Evolutionary conservation across 2,329 filamentous ascomycete genomes (phyloP).

Genomic region (Cordyceps cateniannulata): DNA sequence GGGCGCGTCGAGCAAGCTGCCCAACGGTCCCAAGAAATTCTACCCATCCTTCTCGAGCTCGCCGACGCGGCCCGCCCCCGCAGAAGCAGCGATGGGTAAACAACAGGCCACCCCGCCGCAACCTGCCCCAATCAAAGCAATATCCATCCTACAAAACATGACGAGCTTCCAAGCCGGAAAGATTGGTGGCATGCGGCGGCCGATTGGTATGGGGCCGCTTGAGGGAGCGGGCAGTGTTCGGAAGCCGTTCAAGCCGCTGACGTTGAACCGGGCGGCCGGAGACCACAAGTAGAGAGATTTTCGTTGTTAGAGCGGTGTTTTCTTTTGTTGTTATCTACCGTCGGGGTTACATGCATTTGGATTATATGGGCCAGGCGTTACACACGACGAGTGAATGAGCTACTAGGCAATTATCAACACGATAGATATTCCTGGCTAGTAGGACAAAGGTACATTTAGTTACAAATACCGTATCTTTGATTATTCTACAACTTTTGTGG

Average conservation of each 20-base stretch:
- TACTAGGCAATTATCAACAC: not conserved
- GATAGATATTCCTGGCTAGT: not conserved
- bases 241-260: constrained; percentile 52
- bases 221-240: constrained; percentile 44
- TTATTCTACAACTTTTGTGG: not conserved
- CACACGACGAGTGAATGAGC: not conserved
- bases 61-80: constrained; percentile 31
- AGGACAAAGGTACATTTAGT: not conserved
- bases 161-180: constrained; percentile 42
- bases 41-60: constrained; percentile 57
- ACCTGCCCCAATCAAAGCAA: constrained; percentile 22
- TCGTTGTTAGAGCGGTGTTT: not conserved
- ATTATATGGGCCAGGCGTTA: not conserved
- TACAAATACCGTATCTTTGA: not conserved
- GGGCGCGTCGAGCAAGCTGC: constrained; percentile 18
- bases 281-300: not conserved
- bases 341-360: not conserved
- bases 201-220: constrained; percentile 38
- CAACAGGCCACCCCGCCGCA: constrained; percentile 21
- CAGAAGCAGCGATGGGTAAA: constrained; percentile 13
- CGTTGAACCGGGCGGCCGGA: constrained; percentile 38
- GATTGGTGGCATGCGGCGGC: constrained; percentile 35
- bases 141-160: constrained; percentile 42
- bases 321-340: not conserved
- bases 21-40: constrained; percentile 29